Evolutionary conservation across 768 basidiomycete species (phyloP), one percentile per base, ranked within the genome.

Genomic region (Amanita phalloides): DNA sequence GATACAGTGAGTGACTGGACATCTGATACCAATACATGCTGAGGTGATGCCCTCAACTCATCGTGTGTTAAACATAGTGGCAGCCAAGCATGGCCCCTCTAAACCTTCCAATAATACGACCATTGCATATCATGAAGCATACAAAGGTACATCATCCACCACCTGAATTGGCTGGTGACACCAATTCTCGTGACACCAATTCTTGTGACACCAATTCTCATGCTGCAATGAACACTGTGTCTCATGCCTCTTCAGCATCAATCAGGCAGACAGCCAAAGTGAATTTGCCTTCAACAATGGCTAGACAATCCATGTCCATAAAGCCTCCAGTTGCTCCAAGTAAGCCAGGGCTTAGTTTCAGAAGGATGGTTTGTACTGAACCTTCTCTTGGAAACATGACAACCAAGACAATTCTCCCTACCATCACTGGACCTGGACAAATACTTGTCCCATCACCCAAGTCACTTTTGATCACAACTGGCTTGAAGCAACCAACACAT

Each of bases 111-210:
- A 66, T 69, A 1, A 62, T 76, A 21, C 70, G 70, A 45, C 76
- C 71, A 41, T 60, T 77, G 36, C 71, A 67, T 28, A 75, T 78
- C n/a, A 68, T 78, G 23, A 79, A 78, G 55, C 66, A 73, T 43
- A 56, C 59, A 17, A 63, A 62, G 49, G 36, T 28, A 35, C 23
- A 36, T 11, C 33, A 45, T 45, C 17, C 32, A 39, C 36, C 14
- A 13, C 13, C 52, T 28, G 37, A 55, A 38, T 57, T 59, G 33
- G 45, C 54, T 7, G 38, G n/a, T n/a, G n/a, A n/a, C n/a, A n/a
- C n/a, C n/a, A n/a, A n/a, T n/a, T n/a, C n/a, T n/a, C n/a, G n/a
- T n/a, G n/a, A n/a, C n/a, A n/a, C n/a, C n/a, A n/a, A n/a, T n/a
- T n/a, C n/a, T n/a, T n/a, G 28, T 14, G 10, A 37, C 23, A 38